Conservation (phyloP, 352 stramenopile genomes). For the Achlya hypogyna region DNA sequence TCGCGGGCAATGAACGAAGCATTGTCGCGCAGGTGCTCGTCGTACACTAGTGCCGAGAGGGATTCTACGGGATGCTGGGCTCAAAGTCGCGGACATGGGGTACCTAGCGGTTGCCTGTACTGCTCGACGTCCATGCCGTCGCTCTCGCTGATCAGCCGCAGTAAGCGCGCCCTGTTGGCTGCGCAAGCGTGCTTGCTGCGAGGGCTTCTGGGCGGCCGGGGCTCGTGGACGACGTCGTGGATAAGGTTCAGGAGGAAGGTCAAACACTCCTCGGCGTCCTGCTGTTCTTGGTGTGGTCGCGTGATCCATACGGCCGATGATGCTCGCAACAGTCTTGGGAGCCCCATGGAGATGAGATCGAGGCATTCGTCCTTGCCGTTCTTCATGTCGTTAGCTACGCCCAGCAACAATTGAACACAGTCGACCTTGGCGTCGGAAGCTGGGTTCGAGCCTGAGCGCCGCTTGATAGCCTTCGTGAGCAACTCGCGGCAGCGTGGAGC, state of each 20-base stretch:
- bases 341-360: constrained; percentile 2
- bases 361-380: background rate
- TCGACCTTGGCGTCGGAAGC: background rate
- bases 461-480: background rate
- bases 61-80: constrained; percentile 27
- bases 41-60: constrained; percentile 51
- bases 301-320: constrained; percentile 1
- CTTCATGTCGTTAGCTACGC: background rate
- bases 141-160: too few species aligned
- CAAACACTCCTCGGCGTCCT: constrained; percentile 74
- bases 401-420: background rate
- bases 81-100: too few species aligned
- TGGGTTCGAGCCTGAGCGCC: background rate
- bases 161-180: background rate
- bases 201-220: background rate
- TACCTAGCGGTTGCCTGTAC: too few species aligned
- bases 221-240: constrained; percentile 39
- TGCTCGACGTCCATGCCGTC: too few species aligned
- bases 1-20: constrained; percentile 56
- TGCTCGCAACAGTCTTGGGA: background rate
- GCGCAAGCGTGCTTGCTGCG: background rate
- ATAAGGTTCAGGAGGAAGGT: constrained; percentile 59
- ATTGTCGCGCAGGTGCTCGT: constrained; percentile 45
- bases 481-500: background rate
- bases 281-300: constrained; percentile 45